Evolutionary conservation across 140 eudicot species (phyloP).

Genomic region (Bidens hawaiensis): DNA sequence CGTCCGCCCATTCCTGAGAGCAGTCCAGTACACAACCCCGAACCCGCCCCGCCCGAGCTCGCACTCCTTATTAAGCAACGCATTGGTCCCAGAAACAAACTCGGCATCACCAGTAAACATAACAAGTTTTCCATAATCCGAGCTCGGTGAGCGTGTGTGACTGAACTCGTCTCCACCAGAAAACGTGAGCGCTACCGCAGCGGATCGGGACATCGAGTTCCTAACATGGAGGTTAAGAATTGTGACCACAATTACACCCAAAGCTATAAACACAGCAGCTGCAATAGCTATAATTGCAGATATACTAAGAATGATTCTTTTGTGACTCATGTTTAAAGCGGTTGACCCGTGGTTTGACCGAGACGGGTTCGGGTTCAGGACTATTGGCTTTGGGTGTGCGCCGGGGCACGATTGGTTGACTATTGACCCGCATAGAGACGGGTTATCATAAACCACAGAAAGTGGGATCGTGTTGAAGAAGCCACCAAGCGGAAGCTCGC

Average conservation of each 20-base stretch:
- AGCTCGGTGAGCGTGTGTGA: conserved; percentile 60
- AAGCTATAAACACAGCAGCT: conserved; percentile 83
- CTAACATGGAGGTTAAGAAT: conserved; percentile 75
- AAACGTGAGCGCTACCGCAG: conserved; percentile 51
- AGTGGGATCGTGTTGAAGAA: conserved; percentile 77
- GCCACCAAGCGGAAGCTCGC: conserved; percentile 89
- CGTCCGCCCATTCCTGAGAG: conserved; percentile 62
- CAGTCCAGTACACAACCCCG: conserved; percentile 79
- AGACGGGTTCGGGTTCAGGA: conserved; percentile 88
- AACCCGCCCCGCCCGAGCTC: conserved; percentile 97
- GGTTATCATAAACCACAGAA: conserved; percentile 72
- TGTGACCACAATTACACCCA: conserved; percentile 69
- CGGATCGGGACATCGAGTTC: conserved; percentile 38
- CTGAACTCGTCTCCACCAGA: conserved; percentile 70
- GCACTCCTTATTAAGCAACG: conserved; percentile 66
- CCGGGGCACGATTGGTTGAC: conserved; percentile 80
- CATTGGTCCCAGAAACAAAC: conserved; percentile 66
- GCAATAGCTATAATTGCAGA: conserved; percentile 87
- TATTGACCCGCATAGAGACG: conserved; percentile 81
- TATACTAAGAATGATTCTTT: conserved; percentile 65
- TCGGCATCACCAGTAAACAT: conserved; percentile 88
- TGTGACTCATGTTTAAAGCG: conserved; percentile 46
- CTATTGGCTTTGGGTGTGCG: conserved; percentile 94
- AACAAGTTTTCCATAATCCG: conserved; percentile 80
- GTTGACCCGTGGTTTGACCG: conserved; percentile 45